A percentile compares a stretch with the other conserved stretches of the same genome.
phyloP scores from a whole-genome alignment of 768 basidiomycete species.

The Lactarius trivialis region DNA sequence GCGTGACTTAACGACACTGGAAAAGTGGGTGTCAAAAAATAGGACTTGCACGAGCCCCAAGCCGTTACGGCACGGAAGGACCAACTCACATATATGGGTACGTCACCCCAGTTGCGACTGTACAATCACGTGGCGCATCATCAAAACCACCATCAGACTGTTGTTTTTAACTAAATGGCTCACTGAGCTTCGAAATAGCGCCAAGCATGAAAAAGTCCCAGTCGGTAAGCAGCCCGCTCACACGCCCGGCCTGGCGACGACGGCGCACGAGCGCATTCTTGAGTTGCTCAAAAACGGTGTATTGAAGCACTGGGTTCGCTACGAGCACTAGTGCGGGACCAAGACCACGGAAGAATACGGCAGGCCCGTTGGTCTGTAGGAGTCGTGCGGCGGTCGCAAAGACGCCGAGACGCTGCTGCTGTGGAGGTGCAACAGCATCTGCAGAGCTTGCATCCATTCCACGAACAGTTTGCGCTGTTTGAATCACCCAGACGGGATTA shows the following conservation, averaged over 20 bases:
- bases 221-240: constrained; percentile 57
- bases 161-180: constrained; percentile 20
- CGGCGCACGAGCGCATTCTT: constrained; percentile 74
- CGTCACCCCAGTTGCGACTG: constrained; percentile 47
- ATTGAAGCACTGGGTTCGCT: constrained; percentile 90
- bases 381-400: constrained; percentile 64
- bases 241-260: constrained; percentile 42
- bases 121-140: neutral
- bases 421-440: constrained; percentile 22
- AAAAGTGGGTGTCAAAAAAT: constrained; percentile 3
- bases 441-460: constrained; percentile 35
- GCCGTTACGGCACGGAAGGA: neutral
- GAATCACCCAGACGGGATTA: constrained; percentile 97
- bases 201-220: constrained; percentile 95
- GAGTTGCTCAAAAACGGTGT: constrained; percentile 92
- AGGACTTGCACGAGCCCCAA: neutral
- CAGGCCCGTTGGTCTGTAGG: constrained; percentile 61
- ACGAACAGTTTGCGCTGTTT: constrained; percentile 79
- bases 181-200: constrained; percentile 85
- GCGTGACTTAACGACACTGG: constrained; percentile 66
- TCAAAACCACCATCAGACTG: neutral
- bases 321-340: constrained; percentile 92
- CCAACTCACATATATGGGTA: constrained; percentile 66
- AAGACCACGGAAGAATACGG: constrained; percentile 89
- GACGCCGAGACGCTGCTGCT: constrained; percentile 50